Evolutionary conservation across 768 basidiomycete genomes (phyloP).

Genomic region (Lactarius tabidus): DNA sequence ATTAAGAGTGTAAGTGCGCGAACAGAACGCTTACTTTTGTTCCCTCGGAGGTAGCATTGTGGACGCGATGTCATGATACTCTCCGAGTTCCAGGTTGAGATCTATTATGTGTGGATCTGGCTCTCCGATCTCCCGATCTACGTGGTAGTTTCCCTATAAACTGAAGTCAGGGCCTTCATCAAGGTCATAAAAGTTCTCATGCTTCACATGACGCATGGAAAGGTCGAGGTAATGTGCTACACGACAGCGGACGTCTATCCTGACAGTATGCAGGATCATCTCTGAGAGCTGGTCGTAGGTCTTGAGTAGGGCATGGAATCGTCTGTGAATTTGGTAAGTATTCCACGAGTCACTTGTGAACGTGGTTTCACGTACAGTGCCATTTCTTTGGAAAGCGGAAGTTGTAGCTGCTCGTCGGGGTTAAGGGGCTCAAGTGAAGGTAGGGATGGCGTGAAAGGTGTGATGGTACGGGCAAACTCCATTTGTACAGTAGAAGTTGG

Average conservation of each 20-base stretch:
- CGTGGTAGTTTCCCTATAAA: slow-evolving; percentile 74
- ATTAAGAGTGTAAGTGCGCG: slow-evolving; percentile 20
- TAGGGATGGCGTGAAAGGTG: slow-evolving; percentile 42
- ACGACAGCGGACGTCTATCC: slow-evolving; percentile 84
- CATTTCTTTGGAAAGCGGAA: slow-evolving; percentile 89
- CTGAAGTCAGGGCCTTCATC: not conserved
- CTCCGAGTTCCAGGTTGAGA: slow-evolving; percentile 73
- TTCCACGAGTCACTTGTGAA: slow-evolving; percentile 66
- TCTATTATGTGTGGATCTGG: slow-evolving; percentile 88
- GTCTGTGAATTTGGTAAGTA: slow-evolving; percentile 44
- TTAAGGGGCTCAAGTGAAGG: slow-evolving; percentile 39
- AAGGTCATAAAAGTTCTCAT: too few relatives aligned
- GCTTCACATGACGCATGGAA: slow-evolving; percentile 55
- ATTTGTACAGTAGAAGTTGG: slow-evolving; percentile 48
- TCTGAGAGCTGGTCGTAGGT: slow-evolving; percentile 89
- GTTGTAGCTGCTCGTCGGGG: slow-evolving; percentile 48
- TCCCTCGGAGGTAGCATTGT: slow-evolving; percentile 59
- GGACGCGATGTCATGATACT: slow-evolving; percentile 67
- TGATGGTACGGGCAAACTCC: slow-evolving; percentile 48
- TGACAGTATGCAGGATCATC: slow-evolving; percentile 80
- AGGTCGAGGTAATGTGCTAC: slow-evolving; percentile 63
- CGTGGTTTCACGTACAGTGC: slow-evolving; percentile 68
- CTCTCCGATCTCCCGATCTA: slow-evolving; percentile 81
- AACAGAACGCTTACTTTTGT: slow-evolving; percentile 49
- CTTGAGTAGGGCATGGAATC: slow-evolving; percentile 85